These are phyloP conservation scores for Chalciporus sp. DNA, from an alignment of 1,284 basidiomycete species.

Conservation along the genomic window DNA sequence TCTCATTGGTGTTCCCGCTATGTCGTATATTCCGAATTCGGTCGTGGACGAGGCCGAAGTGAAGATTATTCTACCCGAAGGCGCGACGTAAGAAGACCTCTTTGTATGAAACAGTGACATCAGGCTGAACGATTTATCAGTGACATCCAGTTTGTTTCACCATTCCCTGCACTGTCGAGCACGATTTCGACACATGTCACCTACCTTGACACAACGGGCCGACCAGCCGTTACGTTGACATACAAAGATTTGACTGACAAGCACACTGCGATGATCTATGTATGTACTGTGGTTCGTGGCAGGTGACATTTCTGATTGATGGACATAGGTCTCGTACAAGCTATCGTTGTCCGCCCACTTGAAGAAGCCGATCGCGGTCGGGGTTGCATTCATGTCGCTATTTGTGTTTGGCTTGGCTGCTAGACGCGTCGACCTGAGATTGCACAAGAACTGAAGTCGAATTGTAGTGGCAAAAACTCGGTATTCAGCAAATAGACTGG, in stretches of 20 bases:
- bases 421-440: conserved; percentile 66
- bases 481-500: background rate
- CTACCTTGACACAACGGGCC: conserved; percentile 93
- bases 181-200: conserved; percentile 71
- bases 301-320: conserved; percentile 20
- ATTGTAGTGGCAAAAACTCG: conserved; percentile 1
- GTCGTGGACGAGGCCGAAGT: conserved; percentile 84
- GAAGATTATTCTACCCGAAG: conserved; percentile 88
- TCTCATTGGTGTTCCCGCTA: conserved; percentile 82
- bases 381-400: conserved; percentile 63
- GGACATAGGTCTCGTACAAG: conserved; percentile 78
- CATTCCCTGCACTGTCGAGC: conserved; percentile 75
- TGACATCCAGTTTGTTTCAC: conserved; percentile 74
- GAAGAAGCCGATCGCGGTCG: conserved; percentile 81
- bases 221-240: conserved; percentile 75
- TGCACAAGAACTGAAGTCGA: conserved; percentile 52
- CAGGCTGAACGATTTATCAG: conserved; percentile 42
- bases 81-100: conserved; percentile 71
- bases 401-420: conserved; percentile 63
- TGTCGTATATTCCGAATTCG: conserved; percentile 80
- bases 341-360: conserved; percentile 77
- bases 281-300: conserved; percentile 40
- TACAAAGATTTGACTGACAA: conserved; percentile 79
- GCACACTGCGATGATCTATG: conserved; percentile 76
- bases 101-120: conserved; percentile 16